A percentile compares a stretch with the other conserved stretches of the same genome.
Conservation (phyloP, 2,329 filamentous ascomycete species). For the Claviceps sorghi region DNA sequence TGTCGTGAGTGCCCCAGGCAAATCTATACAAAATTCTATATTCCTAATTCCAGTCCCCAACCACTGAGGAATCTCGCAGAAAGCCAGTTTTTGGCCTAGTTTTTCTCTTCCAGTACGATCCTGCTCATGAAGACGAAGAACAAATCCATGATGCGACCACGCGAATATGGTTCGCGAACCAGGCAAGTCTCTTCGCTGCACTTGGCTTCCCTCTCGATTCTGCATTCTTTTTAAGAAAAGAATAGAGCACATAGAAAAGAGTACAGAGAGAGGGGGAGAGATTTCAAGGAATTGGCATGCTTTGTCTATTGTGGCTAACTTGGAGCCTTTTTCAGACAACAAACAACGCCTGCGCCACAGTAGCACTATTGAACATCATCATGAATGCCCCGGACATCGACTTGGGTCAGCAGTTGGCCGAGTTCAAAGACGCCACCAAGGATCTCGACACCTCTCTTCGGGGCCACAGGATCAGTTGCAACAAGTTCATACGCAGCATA, state of each 20-base stretch:
- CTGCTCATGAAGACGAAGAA: constrained; percentile 37
- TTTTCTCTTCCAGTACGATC: constrained; percentile 64
- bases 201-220: background rate
- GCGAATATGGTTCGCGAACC: constrained; percentile 86
- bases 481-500: constrained; percentile 60
- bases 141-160: constrained; percentile 31
- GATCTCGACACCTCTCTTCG: constrained; percentile 56
- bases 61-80: constrained; percentile 22
- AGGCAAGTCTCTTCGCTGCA: constrained; percentile 33
- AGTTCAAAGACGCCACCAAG: constrained; percentile 60
- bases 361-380: constrained; percentile 82
- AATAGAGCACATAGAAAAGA: background rate
- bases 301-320: background rate
- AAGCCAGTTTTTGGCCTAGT: constrained; percentile 74
- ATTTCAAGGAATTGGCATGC: background rate
- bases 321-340: constrained; percentile 40
- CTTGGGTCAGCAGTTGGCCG: constrained; percentile 53
- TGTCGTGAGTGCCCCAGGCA: constrained; percentile 38
- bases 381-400: constrained; percentile 61
- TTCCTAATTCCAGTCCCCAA: background rate
- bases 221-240: background rate
- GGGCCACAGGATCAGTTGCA: constrained; percentile 60
- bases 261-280: background rate
- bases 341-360: constrained; percentile 77
- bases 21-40: background rate